Evolutionary conservation across 2,329 filamentous ascomycete species (phyloP), one percentile per base, ranked within the genome.

Genomic region (Paradendryphiella salina): DNA sequence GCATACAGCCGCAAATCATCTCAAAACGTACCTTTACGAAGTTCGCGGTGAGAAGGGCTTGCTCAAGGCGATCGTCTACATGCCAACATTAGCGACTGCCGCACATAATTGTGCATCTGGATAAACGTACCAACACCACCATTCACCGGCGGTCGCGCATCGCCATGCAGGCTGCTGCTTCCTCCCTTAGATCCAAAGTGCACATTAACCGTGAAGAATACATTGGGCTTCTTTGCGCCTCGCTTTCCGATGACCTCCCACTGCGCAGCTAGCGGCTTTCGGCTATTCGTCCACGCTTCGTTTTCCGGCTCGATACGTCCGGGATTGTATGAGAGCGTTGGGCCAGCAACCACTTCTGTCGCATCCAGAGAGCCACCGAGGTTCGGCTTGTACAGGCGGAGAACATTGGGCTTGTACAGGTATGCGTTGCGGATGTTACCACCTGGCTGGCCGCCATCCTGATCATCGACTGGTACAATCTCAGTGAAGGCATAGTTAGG

Each of bases 351-450:
- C 4, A 89, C 83, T 52, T 79, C 76, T 52, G 82, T 85, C 11
- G 78, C 80, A 26, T 84, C 78, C 1, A 75, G 76, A 34, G 78
- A 72, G 33, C 74, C 75, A 37, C 86, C 86, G 0, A 78, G 79
- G 66, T 81, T 84, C 42, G 80, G 77, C 52, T 84, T 80, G 63
- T 79, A 79, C n/a, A 89, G 80, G 39, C 78, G 76, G 36, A 90
- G 66, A 3, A 82, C 69, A 14, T 79, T 76, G 0, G 85, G 77
- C 32, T 85, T 82, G 79, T 88, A 90, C 9, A 90, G 77, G 72
- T 88, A 90, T 0, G 85, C 86, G 38, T 78, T 76, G 36, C 86
- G 86, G 70, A 90, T 89, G 75, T 90, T 89, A 31, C 85, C 86
- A 11, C 87, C 86, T 1, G 85, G 83, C 54, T 82, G 74, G 28